Base-by-base conservation (phyloP, 2,329 filamentous ascomycete species). In the Ceratocystiopsis sp. region DNA sequence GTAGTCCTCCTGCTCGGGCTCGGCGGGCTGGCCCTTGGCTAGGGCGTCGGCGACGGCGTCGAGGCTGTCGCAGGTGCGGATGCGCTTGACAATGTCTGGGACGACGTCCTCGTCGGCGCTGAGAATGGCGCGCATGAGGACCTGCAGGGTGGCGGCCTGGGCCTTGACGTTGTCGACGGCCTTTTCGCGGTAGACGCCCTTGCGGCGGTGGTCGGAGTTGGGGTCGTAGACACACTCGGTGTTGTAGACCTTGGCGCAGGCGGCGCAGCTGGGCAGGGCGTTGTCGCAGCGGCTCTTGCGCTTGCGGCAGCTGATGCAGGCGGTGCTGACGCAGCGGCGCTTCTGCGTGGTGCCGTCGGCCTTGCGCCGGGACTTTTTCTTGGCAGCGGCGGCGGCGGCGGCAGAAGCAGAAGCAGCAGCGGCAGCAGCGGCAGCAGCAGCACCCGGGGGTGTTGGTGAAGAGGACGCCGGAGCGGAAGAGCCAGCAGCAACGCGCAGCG, bases 131-230 rank as follows among this genome's bases (percentile, higher is more conserved):
- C 95, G 84, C 48, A 96, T 78, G 35, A 96, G 67, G n/a, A 86
- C 86, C 58, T 95, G 84, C 44, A 96, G 66, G 1, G 89, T 96
- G 34, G 84, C 84, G 54, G 80, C 85, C 49, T 78, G 78, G 18
- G 86, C 87, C 63, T 93, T 93, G 58, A 89, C 71, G 55, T 75
- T 84, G 59, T 94, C 87, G 19, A 82, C 76, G 25, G 25, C 25
- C 59, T 94, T 91, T 61, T 94, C 86, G 55, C 89, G 87, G 60
- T 96, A 96, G 40, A 96, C 91, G 47, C 91, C 91, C 59, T 96
- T 96, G 41, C 91, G 80, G 41, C 91, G 81, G 59, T 95, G 87
- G 59, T 98, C 91, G 46, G 87, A 94, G 57, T 87, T 93, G 4
- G 87, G 89, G 57, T 96, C 89, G 67, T 96, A 96, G 50, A 95